A percentile compares a stretch with the other conserved stretches of the same genome.
Evolutionary conservation across 495 filamentous ascomycete genomes (phyloP).

Genomic region (Aspergillus kassunensis): DNA sequence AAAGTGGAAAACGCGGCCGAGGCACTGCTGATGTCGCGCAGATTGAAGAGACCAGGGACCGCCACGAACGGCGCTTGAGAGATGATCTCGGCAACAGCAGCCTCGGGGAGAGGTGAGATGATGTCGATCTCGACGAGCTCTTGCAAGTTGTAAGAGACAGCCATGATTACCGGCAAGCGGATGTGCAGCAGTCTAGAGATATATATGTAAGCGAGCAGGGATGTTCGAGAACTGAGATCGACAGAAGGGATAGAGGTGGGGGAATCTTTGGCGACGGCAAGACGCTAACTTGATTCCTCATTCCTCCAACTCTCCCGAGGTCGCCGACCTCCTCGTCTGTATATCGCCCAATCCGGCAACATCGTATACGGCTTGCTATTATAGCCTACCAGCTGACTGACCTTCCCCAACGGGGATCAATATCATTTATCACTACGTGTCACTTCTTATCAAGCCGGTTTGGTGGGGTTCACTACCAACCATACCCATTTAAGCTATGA

Average conservation of each 20-base stretch:
- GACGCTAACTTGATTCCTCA: neutral
- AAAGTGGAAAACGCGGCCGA: conserved; percentile 17
- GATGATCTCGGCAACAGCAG: conserved; percentile 24
- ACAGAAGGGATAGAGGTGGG: neutral
- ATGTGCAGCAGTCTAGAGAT: too few species aligned
- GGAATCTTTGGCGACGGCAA: neutral
- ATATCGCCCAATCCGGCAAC: neutral
- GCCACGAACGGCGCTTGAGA: conserved; percentile 50
- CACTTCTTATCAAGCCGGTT: too few species aligned
- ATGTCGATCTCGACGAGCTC: conserved; percentile 30
- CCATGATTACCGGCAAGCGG: too few species aligned
- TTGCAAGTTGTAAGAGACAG: conserved; percentile 6
- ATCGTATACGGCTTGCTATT: neutral
- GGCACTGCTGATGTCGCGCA: conserved; percentile 51
- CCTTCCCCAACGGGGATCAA: too few species aligned
- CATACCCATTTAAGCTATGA: too few species aligned
- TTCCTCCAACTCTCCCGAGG: neutral
- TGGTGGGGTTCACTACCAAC: too few species aligned
- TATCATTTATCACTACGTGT: too few species aligned
- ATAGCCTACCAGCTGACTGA: neutral
- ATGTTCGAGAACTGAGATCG: too few species aligned
- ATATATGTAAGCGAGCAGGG: too few species aligned
- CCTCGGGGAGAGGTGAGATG: conserved; percentile 20
- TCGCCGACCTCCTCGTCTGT: neutral
- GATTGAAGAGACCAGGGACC: conserved; percentile 47